Evolutionary conservation across 495 filamentous ascomycete species (phyloP).

Genomic region (Platismatia glauca): DNA sequence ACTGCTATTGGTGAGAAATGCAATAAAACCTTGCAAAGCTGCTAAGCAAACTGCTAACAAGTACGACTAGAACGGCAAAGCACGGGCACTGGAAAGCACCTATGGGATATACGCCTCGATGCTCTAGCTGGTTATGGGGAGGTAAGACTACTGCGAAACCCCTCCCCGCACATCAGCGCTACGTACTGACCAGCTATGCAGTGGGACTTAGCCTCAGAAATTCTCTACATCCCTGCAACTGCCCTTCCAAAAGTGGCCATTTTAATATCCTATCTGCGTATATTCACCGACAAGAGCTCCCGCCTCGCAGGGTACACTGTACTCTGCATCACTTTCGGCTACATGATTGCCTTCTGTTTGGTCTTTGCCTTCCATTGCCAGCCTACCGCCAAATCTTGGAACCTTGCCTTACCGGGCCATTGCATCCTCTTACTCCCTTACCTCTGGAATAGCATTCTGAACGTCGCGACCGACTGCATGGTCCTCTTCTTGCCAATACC

Average conservation of each 20-base stretch:
- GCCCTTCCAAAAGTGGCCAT: slow-evolving; percentile 37
- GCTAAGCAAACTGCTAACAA: slow-evolving; percentile 2
- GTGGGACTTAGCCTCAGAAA: slow-evolving; percentile 27
- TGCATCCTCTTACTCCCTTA: slow-evolving; percentile 32
- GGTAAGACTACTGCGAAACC: slow-evolving; percentile 10
- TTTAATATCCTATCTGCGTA: slow-evolving; percentile 42
- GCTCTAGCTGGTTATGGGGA: slow-evolving; percentile 18
- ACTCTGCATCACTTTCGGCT: slow-evolving; percentile 31
- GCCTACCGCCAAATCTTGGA: slow-evolving; percentile 31
- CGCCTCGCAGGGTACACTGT: slow-evolving; percentile 29
- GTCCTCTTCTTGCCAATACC: slow-evolving; percentile 34
- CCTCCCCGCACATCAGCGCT: not conserved
- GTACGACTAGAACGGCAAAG: not conserved
- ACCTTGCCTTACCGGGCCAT: slow-evolving; percentile 23
- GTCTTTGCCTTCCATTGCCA: slow-evolving; percentile 22
- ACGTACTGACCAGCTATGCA: slow-evolving; percentile 12
- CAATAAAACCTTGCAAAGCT: too few species aligned
- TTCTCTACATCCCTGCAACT: slow-evolving; percentile 33
- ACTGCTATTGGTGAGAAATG: not conserved
- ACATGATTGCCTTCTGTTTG: slow-evolving; percentile 26
- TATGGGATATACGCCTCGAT: slow-evolving; percentile 24
- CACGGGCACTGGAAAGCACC: slow-evolving; percentile 26
- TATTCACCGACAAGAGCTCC: slow-evolving; percentile 35
- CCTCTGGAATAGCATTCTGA: slow-evolving; percentile 33
- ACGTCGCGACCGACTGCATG: slow-evolving; percentile 33